Base-by-base conservation (phyloP, 108 stramenopile genomes). In the Epithemia pelagica region DNA sequence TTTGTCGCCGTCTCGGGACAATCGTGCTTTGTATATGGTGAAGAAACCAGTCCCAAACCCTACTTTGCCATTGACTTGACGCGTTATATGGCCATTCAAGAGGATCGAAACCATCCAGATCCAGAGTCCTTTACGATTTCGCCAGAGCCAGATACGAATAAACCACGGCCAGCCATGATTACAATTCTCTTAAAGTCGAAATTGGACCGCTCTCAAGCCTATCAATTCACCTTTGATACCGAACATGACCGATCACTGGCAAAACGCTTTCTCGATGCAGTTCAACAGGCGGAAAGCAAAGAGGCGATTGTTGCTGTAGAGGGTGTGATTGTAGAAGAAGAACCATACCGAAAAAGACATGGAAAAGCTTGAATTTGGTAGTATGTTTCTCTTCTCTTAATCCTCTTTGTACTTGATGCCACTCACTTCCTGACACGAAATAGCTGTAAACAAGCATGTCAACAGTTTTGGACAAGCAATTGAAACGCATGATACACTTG, bases 141-240 rank as follows among this genome's bases (percentile, higher is more conserved):
- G 58, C 88, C 88, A 1, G 71, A 58, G 37, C 53, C 75, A 10
- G 72, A 71, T 53, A 58, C 70, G 20, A 81, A 78, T 29, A 54
- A 33, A 15, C 69, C 79, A 32, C 62, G 66, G 59, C 61, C 58
- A 33, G 28, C 68, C 27, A 57, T 86, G 46, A 74, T 78, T 21
- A 82, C 78, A 10, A 70, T 82, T 30, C 60, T 86, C 15, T 71
- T 86, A 64, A 79, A 70, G 59, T 66, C 85, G 65, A 31, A 37
- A 18, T 26, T 8, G 21, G 73, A 66, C 7, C 69, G 78, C 19
- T 74, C 78, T 25, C 78, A 79, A 54, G 74, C 58, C 2, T 85
- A 75, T 64, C 87, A 89, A 71, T 72, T 89, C 54, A 69, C 84
- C 15, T 89, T 89, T 73, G 84, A 89, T 67, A 77, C 73, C 28